Percentiles rank a stretch among this genome's conserved stretches.
phyloP scores from a whole-genome alignment of 2,329 filamentous ascomycete genomes.

The Claviceps sp. region DNA sequence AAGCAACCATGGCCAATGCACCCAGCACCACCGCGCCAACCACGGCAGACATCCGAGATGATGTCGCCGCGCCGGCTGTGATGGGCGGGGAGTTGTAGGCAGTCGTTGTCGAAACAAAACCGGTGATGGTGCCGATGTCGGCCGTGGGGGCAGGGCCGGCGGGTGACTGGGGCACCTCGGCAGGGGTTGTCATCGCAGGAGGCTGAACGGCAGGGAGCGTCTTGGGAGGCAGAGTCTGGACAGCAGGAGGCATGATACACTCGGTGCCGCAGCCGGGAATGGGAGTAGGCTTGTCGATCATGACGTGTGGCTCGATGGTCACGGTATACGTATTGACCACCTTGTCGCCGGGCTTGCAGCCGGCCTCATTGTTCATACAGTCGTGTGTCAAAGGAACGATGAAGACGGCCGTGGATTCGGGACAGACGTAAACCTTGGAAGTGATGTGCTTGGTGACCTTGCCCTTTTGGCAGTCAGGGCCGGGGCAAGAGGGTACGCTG shows the following conservation, averaged over 20 bases:
- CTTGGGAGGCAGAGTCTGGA: conserved; percentile 3
- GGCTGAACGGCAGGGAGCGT: neutral
- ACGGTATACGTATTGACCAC: conserved; percentile 11
- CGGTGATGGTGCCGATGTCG: neutral
- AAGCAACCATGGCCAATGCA: conserved; percentile 9
- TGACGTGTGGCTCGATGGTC: conserved; percentile 14
- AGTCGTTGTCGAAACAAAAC: neutral
- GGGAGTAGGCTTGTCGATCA: conserved; percentile 12
- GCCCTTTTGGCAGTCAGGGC: conserved; percentile 23
- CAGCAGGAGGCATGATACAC: conserved; percentile 9
- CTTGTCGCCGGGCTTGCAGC: conserved; percentile 15
- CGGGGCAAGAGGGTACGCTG: conserved; percentile 44
- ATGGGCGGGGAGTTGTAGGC: conserved; percentile 6
- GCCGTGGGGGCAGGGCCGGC: neutral
- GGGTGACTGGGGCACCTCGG: neutral
- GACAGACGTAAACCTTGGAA: conserved; percentile 10
- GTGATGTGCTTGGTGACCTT: conserved; percentile 12
- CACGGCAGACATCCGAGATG: conserved; percentile 5
- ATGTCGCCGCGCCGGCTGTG: conserved; percentile 10
- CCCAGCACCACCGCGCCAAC: conserved; percentile 9
- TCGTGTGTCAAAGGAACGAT: conserved; percentile 17
- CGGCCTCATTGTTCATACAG: conserved; percentile 14
- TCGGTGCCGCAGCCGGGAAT: conserved; percentile 8
- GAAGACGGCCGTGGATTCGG: conserved; percentile 15
- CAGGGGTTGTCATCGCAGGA: neutral